These are phyloP conservation scores for Pleurotus cornucopiae DNA, from an alignment of 768 basidiomycete species.

Conservation along the genomic window DNA sequence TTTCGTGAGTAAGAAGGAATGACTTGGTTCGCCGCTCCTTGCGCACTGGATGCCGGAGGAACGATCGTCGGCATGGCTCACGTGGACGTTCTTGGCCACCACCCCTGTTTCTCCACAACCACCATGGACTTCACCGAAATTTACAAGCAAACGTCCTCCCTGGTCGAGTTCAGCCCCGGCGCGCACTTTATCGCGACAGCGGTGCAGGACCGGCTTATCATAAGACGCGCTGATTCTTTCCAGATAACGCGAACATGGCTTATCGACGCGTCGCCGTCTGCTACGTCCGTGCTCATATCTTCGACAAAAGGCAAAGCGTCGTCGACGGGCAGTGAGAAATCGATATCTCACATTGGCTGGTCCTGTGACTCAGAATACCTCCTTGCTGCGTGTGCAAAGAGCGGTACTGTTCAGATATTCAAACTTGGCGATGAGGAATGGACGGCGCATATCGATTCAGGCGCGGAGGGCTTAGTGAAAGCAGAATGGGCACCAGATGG, in stretches of 20 bases:
- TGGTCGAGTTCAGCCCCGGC: conserved; percentile 82
- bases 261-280: conserved; percentile 50
- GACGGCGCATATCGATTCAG: conserved; percentile 74
- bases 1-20: conserved; percentile 3
- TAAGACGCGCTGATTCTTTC: conserved; percentile 81
- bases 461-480: conserved; percentile 78
- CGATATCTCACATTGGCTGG: conserved; percentile 79
- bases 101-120: neutral
- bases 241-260: conserved; percentile 81
- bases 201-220: conserved; percentile 71
- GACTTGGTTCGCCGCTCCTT: neutral
- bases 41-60: no score
- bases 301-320: conserved; percentile 27
- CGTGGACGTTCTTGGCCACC: no score
- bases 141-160: conserved; percentile 67
- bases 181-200: conserved; percentile 84
- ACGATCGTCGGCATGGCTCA: no score
- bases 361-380: conserved; percentile 87
- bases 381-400: conserved; percentile 72
- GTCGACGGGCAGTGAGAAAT: conserved; percentile 23
- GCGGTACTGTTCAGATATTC: conserved; percentile 69
- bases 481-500: conserved; percentile 92
- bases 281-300: conserved; percentile 40
- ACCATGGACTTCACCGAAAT: conserved; percentile 85
- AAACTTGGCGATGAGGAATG: conserved; percentile 78